phyloP scores from a whole-genome alignment of 345 rosid genomes.

The Hypericum perforatum region DNA sequence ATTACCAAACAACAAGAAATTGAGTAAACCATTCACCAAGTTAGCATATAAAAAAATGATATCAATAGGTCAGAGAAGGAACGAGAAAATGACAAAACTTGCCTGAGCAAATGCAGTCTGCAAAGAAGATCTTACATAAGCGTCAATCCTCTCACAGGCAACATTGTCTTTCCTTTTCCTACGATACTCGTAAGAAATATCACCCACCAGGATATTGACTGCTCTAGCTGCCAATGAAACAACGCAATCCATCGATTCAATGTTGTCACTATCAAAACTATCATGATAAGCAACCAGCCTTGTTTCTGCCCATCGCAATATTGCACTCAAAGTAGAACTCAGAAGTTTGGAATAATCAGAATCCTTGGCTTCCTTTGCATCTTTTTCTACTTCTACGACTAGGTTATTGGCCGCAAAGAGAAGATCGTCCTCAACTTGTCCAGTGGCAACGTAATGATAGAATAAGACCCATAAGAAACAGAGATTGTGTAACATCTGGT shows the following conservation, averaged over 20 bases:
- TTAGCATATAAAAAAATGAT: too few species aligned
- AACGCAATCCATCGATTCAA: conserved; percentile 1
- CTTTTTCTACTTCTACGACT: conserved; percentile 6
- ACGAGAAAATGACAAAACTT: conserved; percentile 8
- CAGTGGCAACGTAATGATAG: conserved; percentile 4
- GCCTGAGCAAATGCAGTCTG: conserved; percentile 10
- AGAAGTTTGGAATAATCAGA: conserved; percentile 4
- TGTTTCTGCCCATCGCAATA: conserved; percentile 4
- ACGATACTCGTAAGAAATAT: conserved; percentile 7
- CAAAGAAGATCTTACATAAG: conserved; percentile 4
- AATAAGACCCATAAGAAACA: conserved; percentile 7
- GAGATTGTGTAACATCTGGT: conserved; percentile 5
- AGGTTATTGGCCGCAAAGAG: conserved; percentile 7
- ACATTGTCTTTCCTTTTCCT: conserved; percentile 12
- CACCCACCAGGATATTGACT: conserved; percentile 3
- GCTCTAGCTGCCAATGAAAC: conserved; percentile 7
- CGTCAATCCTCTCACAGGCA: conserved; percentile 10
- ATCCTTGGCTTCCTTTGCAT: conserved; percentile 8
- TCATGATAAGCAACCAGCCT: conserved; percentile 5
- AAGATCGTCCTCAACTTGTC: conserved; percentile 8
- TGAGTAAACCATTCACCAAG: too few species aligned
- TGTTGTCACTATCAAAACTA: conserved; percentile 8
- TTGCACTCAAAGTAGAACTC: conserved; percentile 6
- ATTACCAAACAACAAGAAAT: too few species aligned
- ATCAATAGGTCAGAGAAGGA: conserved; percentile 4